phyloP scores from a whole-genome alignment of 495 filamentous ascomycete species.

The Xylaria curta region DNA sequence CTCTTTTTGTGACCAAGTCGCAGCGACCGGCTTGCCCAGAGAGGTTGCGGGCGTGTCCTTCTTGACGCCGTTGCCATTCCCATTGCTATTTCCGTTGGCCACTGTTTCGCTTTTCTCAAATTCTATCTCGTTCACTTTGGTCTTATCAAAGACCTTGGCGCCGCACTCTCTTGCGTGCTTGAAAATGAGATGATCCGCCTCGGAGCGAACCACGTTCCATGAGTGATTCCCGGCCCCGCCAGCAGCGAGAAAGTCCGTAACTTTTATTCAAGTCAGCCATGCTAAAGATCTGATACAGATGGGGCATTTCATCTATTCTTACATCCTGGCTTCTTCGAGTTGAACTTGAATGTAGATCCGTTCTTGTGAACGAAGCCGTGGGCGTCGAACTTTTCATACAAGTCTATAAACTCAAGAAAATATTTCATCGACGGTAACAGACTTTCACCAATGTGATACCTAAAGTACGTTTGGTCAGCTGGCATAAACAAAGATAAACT shows the following conservation, averaged over 20 bases:
- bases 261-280: constrained; percentile 26
- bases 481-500: no score
- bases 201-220: constrained; percentile 62
- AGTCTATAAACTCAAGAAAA: no score
- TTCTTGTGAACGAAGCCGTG: no score
- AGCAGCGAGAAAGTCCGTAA: constrained; percentile 57
- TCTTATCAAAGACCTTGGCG: constrained; percentile 54
- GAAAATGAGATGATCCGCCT: constrained; percentile 59
- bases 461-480: no score
- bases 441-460: no score
- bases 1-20: constrained; percentile 52
- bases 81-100: neutral
- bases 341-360: no score
- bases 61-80: neutral
- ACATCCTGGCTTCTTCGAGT: no score
- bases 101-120: constrained; percentile 34
- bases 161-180: constrained; percentile 54
- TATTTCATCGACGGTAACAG: no score
- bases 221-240: constrained; percentile 50
- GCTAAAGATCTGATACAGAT: no score
- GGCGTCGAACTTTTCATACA: no score
- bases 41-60: constrained; percentile 20
- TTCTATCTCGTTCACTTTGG: constrained; percentile 49
- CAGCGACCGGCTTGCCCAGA: constrained; percentile 54
- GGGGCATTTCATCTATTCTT: no score